Evolutionary conservation across 2,329 filamentous ascomycete genomes (phyloP).

Genomic region (Fusarium piperis): DNA sequence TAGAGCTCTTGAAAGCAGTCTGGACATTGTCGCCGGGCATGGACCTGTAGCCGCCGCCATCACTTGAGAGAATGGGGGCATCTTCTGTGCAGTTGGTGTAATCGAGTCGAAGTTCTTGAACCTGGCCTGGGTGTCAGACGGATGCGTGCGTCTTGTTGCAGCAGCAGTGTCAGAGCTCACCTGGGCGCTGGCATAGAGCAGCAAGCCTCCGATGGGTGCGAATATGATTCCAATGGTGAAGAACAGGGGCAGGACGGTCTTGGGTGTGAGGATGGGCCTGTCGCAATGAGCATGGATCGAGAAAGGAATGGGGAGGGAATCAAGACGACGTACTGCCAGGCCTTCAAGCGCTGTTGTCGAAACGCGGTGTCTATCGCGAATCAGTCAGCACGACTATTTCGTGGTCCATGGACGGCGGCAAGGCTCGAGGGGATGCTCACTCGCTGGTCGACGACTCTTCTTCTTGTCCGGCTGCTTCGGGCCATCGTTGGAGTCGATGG

Average conservation of each 20-base stretch:
- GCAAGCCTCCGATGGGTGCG: slow-evolving; percentile 86
- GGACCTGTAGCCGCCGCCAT: slow-evolving; percentile 48
- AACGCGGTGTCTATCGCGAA: slow-evolving; percentile 84
- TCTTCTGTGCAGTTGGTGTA: slow-evolving; percentile 80
- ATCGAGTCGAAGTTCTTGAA: slow-evolving; percentile 90
- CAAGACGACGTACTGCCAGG: slow-evolving; percentile 83
- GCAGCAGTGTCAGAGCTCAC: slow-evolving; percentile 54
- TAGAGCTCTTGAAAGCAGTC: slow-evolving; percentile 75
- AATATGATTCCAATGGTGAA: slow-evolving; percentile 92
- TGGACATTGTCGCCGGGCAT: slow-evolving; percentile 69
- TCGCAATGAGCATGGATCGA: slow-evolving; percentile 50
- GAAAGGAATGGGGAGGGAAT: slow-evolving; percentile 3
- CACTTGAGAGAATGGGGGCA: slow-evolving; percentile 55
- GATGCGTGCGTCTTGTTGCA: neutral
- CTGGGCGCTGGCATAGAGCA: slow-evolving; percentile 85
- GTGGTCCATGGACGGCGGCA: slow-evolving; percentile 7
- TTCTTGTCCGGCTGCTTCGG: slow-evolving; percentile 74
- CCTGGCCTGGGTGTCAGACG: slow-evolving; percentile 58
- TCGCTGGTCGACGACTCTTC: slow-evolving; percentile 92
- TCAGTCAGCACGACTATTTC: slow-evolving; percentile 28
- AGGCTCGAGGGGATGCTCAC: slow-evolving; percentile 60
- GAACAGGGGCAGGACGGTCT: slow-evolving; percentile 91
- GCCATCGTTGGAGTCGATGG: slow-evolving; percentile 64
- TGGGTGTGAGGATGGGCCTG: slow-evolving; percentile 93
- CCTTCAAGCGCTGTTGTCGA: slow-evolving; percentile 94